Base-by-base conservation (phyloP, 306 rosid species). In the Gleditsia sinensis region DNA sequence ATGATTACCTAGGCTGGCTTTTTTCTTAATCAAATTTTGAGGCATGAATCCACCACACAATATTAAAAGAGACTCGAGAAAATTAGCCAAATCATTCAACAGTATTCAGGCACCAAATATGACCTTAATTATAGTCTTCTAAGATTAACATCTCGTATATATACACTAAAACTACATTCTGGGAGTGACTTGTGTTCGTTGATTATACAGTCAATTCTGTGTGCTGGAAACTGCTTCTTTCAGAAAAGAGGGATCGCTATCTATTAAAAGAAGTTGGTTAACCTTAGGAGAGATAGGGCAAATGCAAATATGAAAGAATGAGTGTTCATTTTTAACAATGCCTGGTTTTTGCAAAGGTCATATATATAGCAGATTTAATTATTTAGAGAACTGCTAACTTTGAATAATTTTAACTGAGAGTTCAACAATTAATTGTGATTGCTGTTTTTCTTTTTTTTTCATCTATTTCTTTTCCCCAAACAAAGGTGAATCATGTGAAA, bases 401-500 rank as follows among this genome's bases (percentile, higher is more conserved):
- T 49, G 28, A 67, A 32, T 32, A 59, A 60, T 13, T 50, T 67
- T 53, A 67, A 68, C 30, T 39, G 20, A 57, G 8, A 16, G 68
- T 8, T 53, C 6, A 51, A 53, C 53, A 62, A 69, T n/a, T n/a
- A n/a, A 74, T 78, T 74, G 68, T 74, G 67, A 33, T 74, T 36
- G 51, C 60, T 48, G 21, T 61, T 46, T 50, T 67, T 67, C 43
- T 53, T 59, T 53, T 67, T 72, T 61, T 78, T 8, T 74, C 66
- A 25, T 34, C 67, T 75, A 55, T 51, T 45, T 68, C 66, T 74
- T 69, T 74, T 33, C 12, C 21, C 37, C 10, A 20, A 56, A 73
- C 46, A 65, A 74, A 75, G 75, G 34, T 75, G 78, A 74, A 78
- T 68, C 78, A 77, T 76, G 74, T 51, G 55, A 39, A 73, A 56